A percentile compares a stretch with the other conserved stretches of the same genome.
Evolutionary conservation across 805 yeast genomes (phyloP).

Genomic region (Yamadazyma philogaea): DNA sequence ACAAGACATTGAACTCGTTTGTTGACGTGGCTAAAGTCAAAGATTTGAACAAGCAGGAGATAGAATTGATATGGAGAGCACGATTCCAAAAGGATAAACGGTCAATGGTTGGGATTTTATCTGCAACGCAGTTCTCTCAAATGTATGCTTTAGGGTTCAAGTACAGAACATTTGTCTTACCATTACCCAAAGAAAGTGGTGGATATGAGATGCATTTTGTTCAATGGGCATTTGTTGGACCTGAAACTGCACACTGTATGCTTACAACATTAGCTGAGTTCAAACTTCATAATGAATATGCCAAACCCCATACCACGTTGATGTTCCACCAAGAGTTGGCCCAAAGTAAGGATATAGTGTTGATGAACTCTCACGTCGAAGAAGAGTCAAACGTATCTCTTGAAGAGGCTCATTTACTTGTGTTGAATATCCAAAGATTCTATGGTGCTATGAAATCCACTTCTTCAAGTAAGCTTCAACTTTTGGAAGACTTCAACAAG

Average conservation of each 20-base stretch:
- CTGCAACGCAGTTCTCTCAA: constrained; percentile 54
- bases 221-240: constrained; percentile 91
- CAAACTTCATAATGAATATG: constrained; percentile 85
- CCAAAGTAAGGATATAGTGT: constrained; percentile 55
- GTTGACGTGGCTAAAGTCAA: constrained; percentile 65
- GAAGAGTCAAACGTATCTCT: constrained; percentile 61
- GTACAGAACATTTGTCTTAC: constrained; percentile 84
- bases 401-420: constrained; percentile 74
- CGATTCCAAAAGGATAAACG: constrained; percentile 64
- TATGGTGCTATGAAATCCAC: constrained; percentile 60
- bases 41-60: constrained; percentile 55
- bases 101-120: constrained; percentile 63
- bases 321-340: constrained; percentile 79
- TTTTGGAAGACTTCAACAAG: constrained; percentile 64
- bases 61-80: constrained; percentile 86
- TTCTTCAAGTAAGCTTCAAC: constrained; percentile 46
- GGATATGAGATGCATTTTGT: constrained; percentile 83
- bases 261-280: constrained; percentile 89
- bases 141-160: constrained; percentile 63
- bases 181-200: constrained; percentile 64
- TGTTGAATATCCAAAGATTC: constrained; percentile 75
- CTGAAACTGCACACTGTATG: constrained; percentile 80
- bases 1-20: constrained; percentile 68
- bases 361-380: constrained; percentile 87
- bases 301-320: constrained; percentile 92